Evolutionary conservation across 257 asterid species (phyloP), one percentile per base, ranked within the genome.

Genomic region (Solanum chmielewskii): DNA sequence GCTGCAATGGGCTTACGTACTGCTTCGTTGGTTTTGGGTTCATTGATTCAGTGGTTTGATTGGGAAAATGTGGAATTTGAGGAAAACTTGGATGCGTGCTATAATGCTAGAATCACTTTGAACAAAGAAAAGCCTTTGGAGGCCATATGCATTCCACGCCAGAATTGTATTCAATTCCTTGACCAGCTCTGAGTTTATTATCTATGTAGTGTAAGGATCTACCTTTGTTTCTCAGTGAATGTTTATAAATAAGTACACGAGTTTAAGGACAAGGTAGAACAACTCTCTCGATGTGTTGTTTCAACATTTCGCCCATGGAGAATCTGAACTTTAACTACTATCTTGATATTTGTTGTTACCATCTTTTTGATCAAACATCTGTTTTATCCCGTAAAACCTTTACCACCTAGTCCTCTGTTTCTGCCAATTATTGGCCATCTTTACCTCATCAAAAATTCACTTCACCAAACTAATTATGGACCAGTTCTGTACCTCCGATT

Each of bases 381-480:
- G n/a, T 76, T 15, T 76, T 74, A 56, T 21, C n/a, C 47, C 60
- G 25, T 33, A 85, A 80, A 66, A 13, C 85, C 75, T 13, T 84
- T 85, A 14, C 92, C 97, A 21, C 94, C 97, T 69, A 42, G 89
- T 45, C 94, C 95, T 3, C 88, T 27, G 31, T 45, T 92, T 31
- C 92, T 91, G 12, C 96, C 98, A 5, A 45, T 93, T 11, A 87
- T 92, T 0, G 98, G 95, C 88, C 98, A 94, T 35, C 90, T 93
- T 15, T 93, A 92, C 85, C 96, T 92, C 18, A 84, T 92, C 49
- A 93, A 89, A 69, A 83, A 44, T 2, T 64, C 91, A 42, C 87
- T 93, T 78, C 90, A 93, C 86, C 85, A 82, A 21, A 70, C 90
- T 42, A 86, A 8, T 15, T 89, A 92, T 42, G 96, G 96, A 33